Conservation (phyloP, 2,329 filamentous ascomycete genomes). For the Neonectria coccinea region DNA sequence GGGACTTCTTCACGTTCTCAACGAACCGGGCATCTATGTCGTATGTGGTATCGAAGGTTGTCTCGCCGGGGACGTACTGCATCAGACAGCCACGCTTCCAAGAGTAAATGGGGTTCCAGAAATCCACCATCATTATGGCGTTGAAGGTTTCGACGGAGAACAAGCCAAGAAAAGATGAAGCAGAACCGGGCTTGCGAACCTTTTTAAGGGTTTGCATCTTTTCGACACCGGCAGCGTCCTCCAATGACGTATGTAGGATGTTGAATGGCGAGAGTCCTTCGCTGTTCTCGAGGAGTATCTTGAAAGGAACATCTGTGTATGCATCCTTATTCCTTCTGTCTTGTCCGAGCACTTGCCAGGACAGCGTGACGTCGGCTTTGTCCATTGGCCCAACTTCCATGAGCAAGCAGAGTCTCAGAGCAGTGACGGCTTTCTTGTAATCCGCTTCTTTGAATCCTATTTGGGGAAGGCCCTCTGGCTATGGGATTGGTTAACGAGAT, state of each 20-base stretch:
- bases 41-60: neutral
- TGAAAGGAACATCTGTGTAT: neutral
- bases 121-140: conserved; percentile 21
- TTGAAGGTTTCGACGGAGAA: neutral
- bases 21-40: conserved; percentile 5
- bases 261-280: conserved; percentile 13
- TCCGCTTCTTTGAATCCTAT: neutral
- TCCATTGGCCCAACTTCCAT: too few relatives aligned
- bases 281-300: neutral
- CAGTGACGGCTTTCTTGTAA: neutral
- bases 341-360: too few relatives aligned
- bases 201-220: conserved; percentile 15
- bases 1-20: conserved; percentile 3
- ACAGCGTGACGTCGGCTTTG: too few relatives aligned
- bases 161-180: neutral
- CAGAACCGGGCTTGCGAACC: neutral
- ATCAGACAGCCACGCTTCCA: conserved; percentile 18
- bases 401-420: neutral
- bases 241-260: conserved; percentile 12
- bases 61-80: conserved; percentile 12
- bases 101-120: conserved; percentile 24
- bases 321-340: too few relatives aligned
- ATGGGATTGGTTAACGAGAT: too few relatives aligned
- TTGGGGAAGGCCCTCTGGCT: neutral
- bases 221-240: conserved; percentile 15